Base-by-base conservation (phyloP, 805 yeast species). In the Ogataea salicorniae region DNA sequence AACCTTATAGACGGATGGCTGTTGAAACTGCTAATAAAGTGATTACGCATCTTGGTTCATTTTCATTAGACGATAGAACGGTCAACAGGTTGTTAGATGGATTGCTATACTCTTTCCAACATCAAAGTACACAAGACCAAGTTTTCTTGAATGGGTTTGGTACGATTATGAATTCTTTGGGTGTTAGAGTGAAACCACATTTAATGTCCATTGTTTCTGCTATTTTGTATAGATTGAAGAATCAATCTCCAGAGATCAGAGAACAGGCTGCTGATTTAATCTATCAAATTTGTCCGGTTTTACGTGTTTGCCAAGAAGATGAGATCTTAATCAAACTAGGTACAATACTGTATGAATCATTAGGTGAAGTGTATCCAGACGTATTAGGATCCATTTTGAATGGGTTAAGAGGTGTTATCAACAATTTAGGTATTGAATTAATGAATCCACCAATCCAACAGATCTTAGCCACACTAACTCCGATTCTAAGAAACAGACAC, bases 281-380 rank as follows among this genome's bases (percentile, higher is more conserved):
- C 22, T 69, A 82, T 1, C 71, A 76, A 20, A 68, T 89, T 20
- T 84, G 91, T 0, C 82, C 85, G 0, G 83, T 80, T 2, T 72
- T 92, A 41, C 77, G 78, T 54, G 61, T 70, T 13, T 86, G 96
- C 61, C 77, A 74, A 8, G 85, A 87, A 58, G 76, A 75, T 34
- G 81, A 75, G 13, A 66, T 87, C 45, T 61, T 92, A 51, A 74
- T 75, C 47, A 85, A 85, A 56, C 69, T 92, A 46, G 82, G 90
- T 5, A 76, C 86, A 20, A 83, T 91, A 15, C 69, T 94, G 34
- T 89, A 85, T 63, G 99, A 94, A 63, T 85, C 94, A 14, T 72
- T 94, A 9, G 99, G 99, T 17, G 99, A 94, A 61, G 92, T 85
- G 6, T 89, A 82, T 54, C 99, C 99, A 0, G 96, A 90, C 45